Percentiles rank a stretch among this genome's conserved stretches.
Evolutionary conservation across 2,329 filamentous ascomycete genomes (phyloP).

Genomic region (Herpotrichia juniperi): DNA sequence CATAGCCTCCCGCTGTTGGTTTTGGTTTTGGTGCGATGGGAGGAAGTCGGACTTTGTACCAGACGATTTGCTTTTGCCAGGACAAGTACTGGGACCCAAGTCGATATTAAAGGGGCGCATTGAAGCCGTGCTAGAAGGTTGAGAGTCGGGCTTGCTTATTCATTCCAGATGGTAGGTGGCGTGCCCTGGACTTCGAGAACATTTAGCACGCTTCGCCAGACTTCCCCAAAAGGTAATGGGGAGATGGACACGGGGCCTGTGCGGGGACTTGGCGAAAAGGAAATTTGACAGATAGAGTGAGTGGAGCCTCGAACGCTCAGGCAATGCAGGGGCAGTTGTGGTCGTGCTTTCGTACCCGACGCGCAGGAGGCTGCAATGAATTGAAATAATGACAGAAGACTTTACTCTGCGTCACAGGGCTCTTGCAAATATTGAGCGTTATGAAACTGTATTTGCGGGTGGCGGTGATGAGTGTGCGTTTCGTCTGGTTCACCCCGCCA

Average conservation of each 20-base stretch:
- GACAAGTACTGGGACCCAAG: too few species aligned
- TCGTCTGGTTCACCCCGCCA: conserved; percentile 24
- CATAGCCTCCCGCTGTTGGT: too few species aligned
- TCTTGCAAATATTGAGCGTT: conserved; percentile 11
- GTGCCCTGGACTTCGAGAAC: neutral
- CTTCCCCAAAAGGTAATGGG: neutral
- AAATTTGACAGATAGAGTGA: conserved; percentile 1
- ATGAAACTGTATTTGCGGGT: conserved; percentile 20
- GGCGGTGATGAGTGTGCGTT: conserved; percentile 6
- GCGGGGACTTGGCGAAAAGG: conserved; percentile 1
- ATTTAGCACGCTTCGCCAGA: neutral
- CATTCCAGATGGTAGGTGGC: neutral
- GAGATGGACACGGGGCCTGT: neutral
- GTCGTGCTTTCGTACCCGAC: neutral
- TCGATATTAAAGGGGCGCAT: too few species aligned
- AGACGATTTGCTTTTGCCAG: too few species aligned
- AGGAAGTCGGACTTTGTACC: too few species aligned
- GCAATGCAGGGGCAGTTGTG: neutral
- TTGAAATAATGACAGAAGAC: neutral
- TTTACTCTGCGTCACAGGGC: conserved; percentile 8
- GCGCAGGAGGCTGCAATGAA: too few species aligned
- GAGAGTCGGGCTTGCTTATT: too few species aligned
- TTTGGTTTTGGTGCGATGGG: too few species aligned
- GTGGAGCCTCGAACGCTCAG: neutral
- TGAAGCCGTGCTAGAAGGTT: too few species aligned